Base-by-base conservation (phyloP, 352 stramenopile genomes). In the Globisporangium echinulatum region DNA sequence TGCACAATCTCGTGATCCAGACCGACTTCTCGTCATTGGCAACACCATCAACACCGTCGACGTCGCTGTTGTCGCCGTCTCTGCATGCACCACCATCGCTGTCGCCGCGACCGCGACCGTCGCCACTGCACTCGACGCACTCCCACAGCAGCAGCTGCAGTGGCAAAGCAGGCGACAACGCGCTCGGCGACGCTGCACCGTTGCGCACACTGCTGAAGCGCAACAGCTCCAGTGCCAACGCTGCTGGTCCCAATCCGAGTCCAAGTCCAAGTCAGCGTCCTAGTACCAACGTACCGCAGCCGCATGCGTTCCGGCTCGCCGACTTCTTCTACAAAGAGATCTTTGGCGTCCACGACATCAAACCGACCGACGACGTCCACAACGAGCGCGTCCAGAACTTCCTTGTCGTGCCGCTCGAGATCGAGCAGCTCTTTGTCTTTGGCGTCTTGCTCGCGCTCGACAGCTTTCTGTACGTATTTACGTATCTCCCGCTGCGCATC, bases 401-500 rank as follows among this genome's bases (percentile, higher is more conserved):
- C 63, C 75, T 93, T 38, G 77, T 77, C 13, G 80, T 90, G 49
- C 83, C 83, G 10, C 65, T 82, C 52, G 81, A 88, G 54, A 88
- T 78, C 8, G 84, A 93, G 63, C 74, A 90, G 56, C 74, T 98
- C 36, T 87, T 99, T 52, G 64, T 85, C 9, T 98, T 98, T 66
- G 96, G 95, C 19, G 89, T 98, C 51, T 84, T 97, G 10, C 80
- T 99, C 37, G 97, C 90, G 56, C 72, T 98, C 19, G 97, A 99
- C 76, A 97, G 90, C 51, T 99, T 99, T 64, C 72, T 99, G 5
- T 98, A 99, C 79, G 83, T 98, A 43, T 91, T 98, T 58, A 98
- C 96, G 54, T 98, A 98, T 69, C 74, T 99, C 38, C 96, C 96
- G 10, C 67, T 99, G 54, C 67, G 87, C 67, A 85, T 98, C 61